Base-by-base conservation (phyloP, 139 green algal genomes). In the Chlamydomonas sp. region DNA sequence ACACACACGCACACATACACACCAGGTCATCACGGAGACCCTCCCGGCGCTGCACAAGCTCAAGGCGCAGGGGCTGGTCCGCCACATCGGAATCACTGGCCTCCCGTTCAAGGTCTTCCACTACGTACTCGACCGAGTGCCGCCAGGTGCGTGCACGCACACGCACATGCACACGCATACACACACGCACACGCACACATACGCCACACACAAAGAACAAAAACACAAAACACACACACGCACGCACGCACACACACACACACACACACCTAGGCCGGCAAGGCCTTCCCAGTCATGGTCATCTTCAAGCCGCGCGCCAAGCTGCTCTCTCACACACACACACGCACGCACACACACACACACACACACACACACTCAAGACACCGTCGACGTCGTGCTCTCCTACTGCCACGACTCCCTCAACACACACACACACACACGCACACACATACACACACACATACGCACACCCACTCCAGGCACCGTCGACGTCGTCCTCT, bases 71-170 rank as follows among this genome's bases (percentile, higher is more conserved):
- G 93, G 93, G 0, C 76, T 95, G 43, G 81, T 98, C 24, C 74
- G 87, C 3, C 76, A 89, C 60, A 83, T 98, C 16, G 93, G 93
- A 65, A 92, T 98, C 74, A 96, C 92, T 1, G 90, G 93, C 20
- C 73, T 98, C 63, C 93, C 93, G 2, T 71, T 98, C 22, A 82
- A 82, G 20, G 79, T 91, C 5, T 90, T 92, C 68, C 67, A 65
- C 3, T 79, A 86, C 33, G 84, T 98, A 4, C 79, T 97, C 3
- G 88, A 95, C 80, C 37, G 61, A 0, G 73, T 73, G 35, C 54
- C 64, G 2, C 50, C 69, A 74, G 78, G 78, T 81, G 39, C 2
- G 73, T 68, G 29, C 57, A 65, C 57, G 22, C 26, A 33, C 26
- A 34, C n/a, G 22, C 26, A 65, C 26, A 65, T 28, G 22, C 24